Evolutionary conservation across 768 basidiomycete species (phyloP).

Genomic region (Cantharellus cinnabarinus): DNA sequence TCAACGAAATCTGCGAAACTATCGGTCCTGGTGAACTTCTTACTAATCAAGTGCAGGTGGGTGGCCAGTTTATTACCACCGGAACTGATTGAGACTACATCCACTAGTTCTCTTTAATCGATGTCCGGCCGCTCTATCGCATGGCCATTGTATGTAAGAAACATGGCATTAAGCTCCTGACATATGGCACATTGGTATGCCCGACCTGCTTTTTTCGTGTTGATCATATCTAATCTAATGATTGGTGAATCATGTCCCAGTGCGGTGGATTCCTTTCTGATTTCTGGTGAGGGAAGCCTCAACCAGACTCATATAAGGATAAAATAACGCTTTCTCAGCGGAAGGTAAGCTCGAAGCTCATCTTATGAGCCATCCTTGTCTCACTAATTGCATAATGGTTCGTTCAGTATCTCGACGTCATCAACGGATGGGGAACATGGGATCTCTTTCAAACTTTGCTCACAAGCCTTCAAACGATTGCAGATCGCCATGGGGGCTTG

Average conservation of each 20-base stretch:
- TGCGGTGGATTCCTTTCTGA: constrained; percentile 71
- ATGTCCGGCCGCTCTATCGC: constrained; percentile 52
- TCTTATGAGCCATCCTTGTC: no score
- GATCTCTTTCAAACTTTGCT: constrained; percentile 49
- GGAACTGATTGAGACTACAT: no score
- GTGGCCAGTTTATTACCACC: constrained; percentile 1
- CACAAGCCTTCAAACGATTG: constrained; percentile 7
- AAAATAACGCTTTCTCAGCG: constrained; percentile 61
- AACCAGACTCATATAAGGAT: constrained; percentile 53
- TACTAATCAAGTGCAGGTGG: constrained; percentile 68
- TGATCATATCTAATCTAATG: background rate
- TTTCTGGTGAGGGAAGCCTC: constrained; percentile 42
- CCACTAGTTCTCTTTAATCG: constrained; percentile 57
- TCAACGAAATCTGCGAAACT: constrained; percentile 19
- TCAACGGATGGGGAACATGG: constrained; percentile 66
- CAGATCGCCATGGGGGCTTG: no score
- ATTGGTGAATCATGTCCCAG: constrained; percentile 18
- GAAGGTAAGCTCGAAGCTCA: constrained; percentile 29
- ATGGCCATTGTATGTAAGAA: constrained; percentile 59
- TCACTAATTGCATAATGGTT: no score
- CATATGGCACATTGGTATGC: constrained; percentile 65
- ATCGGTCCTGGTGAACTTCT: constrained; percentile 51
- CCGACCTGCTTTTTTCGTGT: background rate
- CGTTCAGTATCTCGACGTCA: constrained; percentile 60
- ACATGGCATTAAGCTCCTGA: constrained; percentile 52